These are phyloP conservation scores for Annulohypoxylon moriforme DNA, from an alignment of 495 filamentous ascomycete genomes.

Conservation along the genomic window DNA sequence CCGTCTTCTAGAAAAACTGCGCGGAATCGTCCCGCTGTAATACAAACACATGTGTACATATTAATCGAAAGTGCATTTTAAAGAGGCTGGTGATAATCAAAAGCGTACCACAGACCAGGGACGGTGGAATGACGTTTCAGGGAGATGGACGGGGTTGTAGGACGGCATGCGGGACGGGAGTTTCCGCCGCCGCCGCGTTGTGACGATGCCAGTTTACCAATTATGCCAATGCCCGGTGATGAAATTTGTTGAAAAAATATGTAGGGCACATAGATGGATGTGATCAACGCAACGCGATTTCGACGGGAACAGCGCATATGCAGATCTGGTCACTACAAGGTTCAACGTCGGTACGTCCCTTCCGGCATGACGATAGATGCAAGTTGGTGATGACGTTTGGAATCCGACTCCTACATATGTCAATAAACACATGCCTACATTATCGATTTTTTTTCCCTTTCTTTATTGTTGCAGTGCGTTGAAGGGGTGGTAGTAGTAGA, in stretches of 20 bases:
- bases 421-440: not conserved
- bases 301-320: not conserved
- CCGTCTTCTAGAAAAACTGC: not conserved
- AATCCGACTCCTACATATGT: not conserved
- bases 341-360: not conserved
- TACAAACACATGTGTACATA: not conserved
- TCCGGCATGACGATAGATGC: constrained; percentile 2
- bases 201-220: not conserved
- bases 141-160: too few species aligned
- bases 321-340: constrained; percentile 7
- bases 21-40: not conserved
- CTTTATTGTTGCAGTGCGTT: not conserved
- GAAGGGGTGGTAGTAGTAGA: not conserved
- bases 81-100: constrained; percentile 1
- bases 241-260: not conserved
- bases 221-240: not conserved
- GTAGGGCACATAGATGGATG: too few species aligned
- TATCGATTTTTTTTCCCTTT: constrained; percentile 6
- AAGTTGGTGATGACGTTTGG: not conserved
- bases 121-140: not conserved
- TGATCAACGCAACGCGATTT: constrained; percentile 8
- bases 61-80: not conserved
- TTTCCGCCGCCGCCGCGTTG: constrained; percentile 3
- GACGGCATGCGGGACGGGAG: constrained; percentile 8
- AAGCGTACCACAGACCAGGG: not conserved